A percentile compares a stretch with the other conserved stretches of the same genome.
Conservation (phyloP, 179 eudicot species). For the Spinacia oleracea region DNA sequence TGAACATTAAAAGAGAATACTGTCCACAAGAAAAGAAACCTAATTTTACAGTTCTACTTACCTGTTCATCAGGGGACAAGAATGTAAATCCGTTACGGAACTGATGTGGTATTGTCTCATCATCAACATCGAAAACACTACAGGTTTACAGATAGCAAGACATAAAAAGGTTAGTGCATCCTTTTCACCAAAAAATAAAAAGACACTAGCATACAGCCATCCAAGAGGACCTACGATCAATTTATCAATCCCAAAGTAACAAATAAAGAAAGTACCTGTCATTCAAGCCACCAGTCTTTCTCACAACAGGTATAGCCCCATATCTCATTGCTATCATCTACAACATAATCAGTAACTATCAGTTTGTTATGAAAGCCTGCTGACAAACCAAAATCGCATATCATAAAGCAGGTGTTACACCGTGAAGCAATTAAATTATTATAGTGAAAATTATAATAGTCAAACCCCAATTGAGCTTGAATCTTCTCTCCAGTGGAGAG, state of each 20-base stretch:
- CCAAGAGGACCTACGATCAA: background rate
- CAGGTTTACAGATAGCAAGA: conserved; percentile 5
- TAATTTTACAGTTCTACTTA: conserved; percentile 16
- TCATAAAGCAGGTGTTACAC: background rate
- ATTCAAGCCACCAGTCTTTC: conserved; percentile 91
- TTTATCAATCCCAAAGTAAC: background rate
- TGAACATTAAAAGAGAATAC: background rate
- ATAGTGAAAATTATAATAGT: background rate
- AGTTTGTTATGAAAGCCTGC: background rate
- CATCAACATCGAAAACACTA: conserved; percentile 94
- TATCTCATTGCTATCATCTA: conserved; percentile 99
- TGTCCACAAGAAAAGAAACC: background rate
- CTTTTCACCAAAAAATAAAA: too few relatives aligned
- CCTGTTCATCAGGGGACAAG: conserved; percentile 80
- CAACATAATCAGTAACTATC: conserved; percentile 11
- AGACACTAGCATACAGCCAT: too few relatives aligned
- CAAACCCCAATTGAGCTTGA: background rate
- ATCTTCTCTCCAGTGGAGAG: too few relatives aligned
- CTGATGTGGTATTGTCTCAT: conserved; percentile 61
- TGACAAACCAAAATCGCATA: background rate
- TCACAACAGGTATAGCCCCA: conserved; percentile 78
- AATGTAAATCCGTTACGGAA: conserved; percentile 88
- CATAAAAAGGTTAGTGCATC: background rate
- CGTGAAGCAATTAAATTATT: background rate
- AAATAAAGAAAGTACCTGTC: conserved; percentile 68